These are phyloP conservation scores for Singerocomus rubriflavus DNA, from an alignment of 1,284 basidiomycete genomes.

Conservation along the genomic window DNA sequence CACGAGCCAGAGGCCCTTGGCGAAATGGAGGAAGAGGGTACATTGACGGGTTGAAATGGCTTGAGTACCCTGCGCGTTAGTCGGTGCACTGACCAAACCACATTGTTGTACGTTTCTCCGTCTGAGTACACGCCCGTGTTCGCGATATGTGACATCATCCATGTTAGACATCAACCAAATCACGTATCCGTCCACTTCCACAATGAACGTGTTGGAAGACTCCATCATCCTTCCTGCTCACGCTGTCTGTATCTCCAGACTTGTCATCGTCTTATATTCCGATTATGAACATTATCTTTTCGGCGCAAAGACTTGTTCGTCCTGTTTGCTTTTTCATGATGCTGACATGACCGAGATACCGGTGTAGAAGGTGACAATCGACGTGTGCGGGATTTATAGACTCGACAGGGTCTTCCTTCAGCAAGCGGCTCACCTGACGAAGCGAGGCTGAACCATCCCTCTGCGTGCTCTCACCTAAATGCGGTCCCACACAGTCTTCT, in stretches of 20 bases:
- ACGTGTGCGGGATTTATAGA: slow-evolving; percentile 91
- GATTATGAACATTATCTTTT: slow-evolving; percentile 99
- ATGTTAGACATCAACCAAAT: slow-evolving; percentile 81
- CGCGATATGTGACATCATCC: slow-evolving; percentile 1
- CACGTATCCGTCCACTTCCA: slow-evolving; percentile 41
- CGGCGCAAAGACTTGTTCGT: slow-evolving; percentile 88
- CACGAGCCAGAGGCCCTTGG: slow-evolving; percentile 57
- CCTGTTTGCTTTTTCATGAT: slow-evolving; percentile 1
- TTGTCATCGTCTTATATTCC: slow-evolving; percentile 89
- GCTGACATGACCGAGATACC: not conserved
- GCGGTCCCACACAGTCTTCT: too few species aligned
- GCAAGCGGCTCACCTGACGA: slow-evolving; percentile 94
- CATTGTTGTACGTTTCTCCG: slow-evolving; percentile 64
- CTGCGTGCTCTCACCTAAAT: too few species aligned
- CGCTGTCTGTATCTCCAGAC: slow-evolving; percentile 91
- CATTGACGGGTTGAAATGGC: slow-evolving; percentile 14
- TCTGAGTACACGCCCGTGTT: not conserved
- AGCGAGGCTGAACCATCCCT: too few species aligned
- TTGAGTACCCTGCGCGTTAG: slow-evolving; percentile 68
- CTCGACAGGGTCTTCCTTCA: slow-evolving; percentile 94
- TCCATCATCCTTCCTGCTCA: slow-evolving; percentile 58
- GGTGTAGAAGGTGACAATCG: slow-evolving; percentile 87
- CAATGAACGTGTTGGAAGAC: slow-evolving; percentile 35
- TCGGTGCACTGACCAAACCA: slow-evolving; percentile 85
- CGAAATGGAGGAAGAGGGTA: slow-evolving; percentile 50